These are phyloP conservation scores for Acacia crassicarpa DNA, from an alignment of 306 rosid species.

Conservation along the genomic window DNA sequence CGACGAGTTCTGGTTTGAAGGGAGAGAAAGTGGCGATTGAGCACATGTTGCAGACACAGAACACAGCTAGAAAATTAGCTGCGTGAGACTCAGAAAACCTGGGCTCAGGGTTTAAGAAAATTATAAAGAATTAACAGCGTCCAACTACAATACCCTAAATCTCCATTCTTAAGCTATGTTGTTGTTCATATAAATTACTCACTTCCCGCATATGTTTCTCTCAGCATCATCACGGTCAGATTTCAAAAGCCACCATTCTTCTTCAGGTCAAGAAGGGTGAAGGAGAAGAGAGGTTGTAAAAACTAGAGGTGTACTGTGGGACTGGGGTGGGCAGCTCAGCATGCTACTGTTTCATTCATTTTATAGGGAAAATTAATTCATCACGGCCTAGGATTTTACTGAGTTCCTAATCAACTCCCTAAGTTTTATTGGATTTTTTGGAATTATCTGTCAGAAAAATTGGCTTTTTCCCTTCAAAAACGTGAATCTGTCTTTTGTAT, in stretches of 20 bases:
- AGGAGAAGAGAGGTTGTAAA: not conserved
- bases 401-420: too few relatives aligned
- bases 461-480: too few relatives aligned
- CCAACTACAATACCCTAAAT: not conserved
- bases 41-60: conserved; percentile 19
- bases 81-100: not conserved
- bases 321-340: not conserved
- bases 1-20: not conserved
- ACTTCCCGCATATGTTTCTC: not conserved
- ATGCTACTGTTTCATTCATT: too few relatives aligned
- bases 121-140: not conserved
- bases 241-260: not conserved
- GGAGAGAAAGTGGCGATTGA: conserved; percentile 26
- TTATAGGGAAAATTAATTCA: too few relatives aligned
- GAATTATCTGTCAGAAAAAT: not conserved
- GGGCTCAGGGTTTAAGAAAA: not conserved
- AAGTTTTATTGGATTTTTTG: not conserved
- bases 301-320: not conserved
- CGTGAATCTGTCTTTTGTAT: too few relatives aligned
- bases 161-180: not conserved
- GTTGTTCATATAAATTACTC: not conserved
- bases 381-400: too few relatives aligned
- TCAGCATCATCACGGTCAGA: not conserved
- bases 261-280: not conserved
- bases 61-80: not conserved